phyloP scores from a whole-genome alignment of 305 asterid species.

The Fraxinus platypoda region DNA sequence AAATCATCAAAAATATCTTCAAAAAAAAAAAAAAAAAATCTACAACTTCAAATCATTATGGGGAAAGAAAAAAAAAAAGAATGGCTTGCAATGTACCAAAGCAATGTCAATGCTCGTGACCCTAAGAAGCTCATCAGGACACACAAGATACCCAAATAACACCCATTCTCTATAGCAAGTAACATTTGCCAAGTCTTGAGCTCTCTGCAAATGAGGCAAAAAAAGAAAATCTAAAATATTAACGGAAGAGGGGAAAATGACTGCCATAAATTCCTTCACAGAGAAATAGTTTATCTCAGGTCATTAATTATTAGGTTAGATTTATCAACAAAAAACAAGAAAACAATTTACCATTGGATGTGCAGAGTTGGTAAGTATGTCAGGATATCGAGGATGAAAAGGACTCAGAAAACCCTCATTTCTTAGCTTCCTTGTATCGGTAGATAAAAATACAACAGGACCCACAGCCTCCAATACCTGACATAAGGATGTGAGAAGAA shows the following conservation, averaged over 20 bases:
- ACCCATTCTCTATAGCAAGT: constrained; percentile 86
- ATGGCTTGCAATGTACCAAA: constrained; percentile 51
- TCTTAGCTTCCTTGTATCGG: constrained; percentile 93
- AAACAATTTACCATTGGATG: constrained; percentile 77
- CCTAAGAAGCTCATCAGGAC: constrained; percentile 97
- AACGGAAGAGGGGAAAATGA: constrained; percentile 15
- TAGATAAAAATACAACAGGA: constrained; percentile 84
- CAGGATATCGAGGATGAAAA: constrained; percentile 98
- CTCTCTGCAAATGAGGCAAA: constrained; percentile 58
- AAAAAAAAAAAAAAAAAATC: neutral
- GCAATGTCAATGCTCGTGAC: constrained; percentile 98
- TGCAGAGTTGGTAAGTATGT: constrained; percentile 97
- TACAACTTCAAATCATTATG: constrained; percentile 10
- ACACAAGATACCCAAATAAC: constrained; percentile 90
- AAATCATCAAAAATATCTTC: constrained; percentile 33
- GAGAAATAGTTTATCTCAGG: neutral
- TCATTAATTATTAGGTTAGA: too few relatives aligned
- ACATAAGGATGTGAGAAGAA: constrained; percentile 19
- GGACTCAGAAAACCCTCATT: constrained; percentile 95
- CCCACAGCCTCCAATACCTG: constrained; percentile 99
- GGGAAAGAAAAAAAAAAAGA: constrained; percentile 22
- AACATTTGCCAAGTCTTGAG: constrained; percentile 98
- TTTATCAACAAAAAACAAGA: too few relatives aligned
- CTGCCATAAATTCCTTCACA: constrained; percentile 15
- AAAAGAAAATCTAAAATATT: constrained; percentile 16